Evolutionary conservation across 208 protist species (phyloP), one percentile per base, ranked within the genome.

Genomic region (Leishmania mexicana): DNA sequence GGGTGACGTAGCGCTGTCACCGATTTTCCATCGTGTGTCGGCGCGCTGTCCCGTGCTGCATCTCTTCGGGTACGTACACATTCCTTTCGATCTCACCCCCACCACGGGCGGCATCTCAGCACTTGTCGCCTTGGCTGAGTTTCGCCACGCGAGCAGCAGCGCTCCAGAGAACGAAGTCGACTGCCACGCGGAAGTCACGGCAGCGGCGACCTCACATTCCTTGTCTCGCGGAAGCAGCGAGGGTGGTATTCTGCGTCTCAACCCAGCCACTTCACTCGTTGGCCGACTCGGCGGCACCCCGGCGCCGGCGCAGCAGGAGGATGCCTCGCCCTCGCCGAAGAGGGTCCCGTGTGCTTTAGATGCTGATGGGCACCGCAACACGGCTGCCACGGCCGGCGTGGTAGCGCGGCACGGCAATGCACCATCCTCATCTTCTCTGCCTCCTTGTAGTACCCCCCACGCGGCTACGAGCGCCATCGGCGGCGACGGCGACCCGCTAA

Each of bases 41-140:
- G 80, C 83, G 21, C 77, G 81, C 24, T 95, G 90, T 67, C 94
- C 92, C 28, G 86, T 95, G 75, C 79, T 97, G 31, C 91, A 94
- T 73, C 80, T 97, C 67, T 96, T 97, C 75, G 94, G 94, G 40
- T 88, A 93, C 72, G 65, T 89, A 1, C 82, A 86, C 78, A 88
- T 89, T 24, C 83, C 83, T 28, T 31, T 54, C 45, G 62, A 68
- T 4, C n/a, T n/a, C 65, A 38, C 67, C 7, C 42, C 53, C 45
- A 38, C 38, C 6, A 38, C 4, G 21, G 60, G 21, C 38, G 42
- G 28, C n/a, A 45, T 71, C 40, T 49, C 81, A 72, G 28, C 24
- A 57, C 19, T 42, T 11, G 31, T n/a, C 31, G 35, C 24, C 35
- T 38, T 51, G 21, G 38, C 71, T 0, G 75, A 64, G 28, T 54